Conservation (phyloP, 495 filamentous ascomycete genomes). For the Aspergillus homomorphus region DNA sequence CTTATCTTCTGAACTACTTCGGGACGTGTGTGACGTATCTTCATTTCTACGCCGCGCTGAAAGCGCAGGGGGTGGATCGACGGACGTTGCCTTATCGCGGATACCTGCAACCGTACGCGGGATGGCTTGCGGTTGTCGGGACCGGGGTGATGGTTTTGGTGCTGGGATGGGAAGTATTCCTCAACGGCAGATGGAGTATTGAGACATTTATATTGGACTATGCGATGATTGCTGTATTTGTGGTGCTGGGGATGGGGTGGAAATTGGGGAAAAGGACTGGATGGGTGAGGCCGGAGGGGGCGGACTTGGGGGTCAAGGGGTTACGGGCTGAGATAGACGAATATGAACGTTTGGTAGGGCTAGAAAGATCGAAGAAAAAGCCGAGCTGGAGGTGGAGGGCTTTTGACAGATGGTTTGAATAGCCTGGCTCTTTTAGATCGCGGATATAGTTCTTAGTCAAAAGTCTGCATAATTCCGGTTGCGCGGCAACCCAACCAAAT, state of each 20-base stretch:
- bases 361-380: background rate
- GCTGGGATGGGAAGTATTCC: slow-evolving; percentile 31
- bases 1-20: slow-evolving; percentile 35
- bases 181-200: slow-evolving; percentile 25
- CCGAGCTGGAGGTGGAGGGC: background rate
- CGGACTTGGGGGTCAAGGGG: slow-evolving; percentile 33
- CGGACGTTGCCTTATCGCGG: slow-evolving; percentile 28
- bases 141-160: slow-evolving; percentile 33
- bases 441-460: too few relatives aligned
- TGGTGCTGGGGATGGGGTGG: slow-evolving; percentile 49
- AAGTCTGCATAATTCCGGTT: too few relatives aligned
- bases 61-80: slow-evolving; percentile 33
- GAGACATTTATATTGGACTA: slow-evolving; percentile 30
- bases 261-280: slow-evolving; percentile 51
- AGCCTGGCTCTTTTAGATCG: background rate
- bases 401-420: background rate
- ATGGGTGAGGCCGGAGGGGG: slow-evolving; percentile 35
- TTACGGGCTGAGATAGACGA: slow-evolving; percentile 58
- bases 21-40: slow-evolving; percentile 52
- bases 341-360: slow-evolving; percentile 42
- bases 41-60: slow-evolving; percentile 34
- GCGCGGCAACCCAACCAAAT: too few relatives aligned
- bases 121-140: slow-evolving; percentile 29
- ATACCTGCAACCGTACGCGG: slow-evolving; percentile 31
- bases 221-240: slow-evolving; percentile 48